Percentiles rank a stretch among this genome's conserved stretches.
These are phyloP conservation scores for Colletotrichum australisinense DNA, from an alignment of 2,329 filamentous ascomycete genomes.

Conservation along the genomic window DNA sequence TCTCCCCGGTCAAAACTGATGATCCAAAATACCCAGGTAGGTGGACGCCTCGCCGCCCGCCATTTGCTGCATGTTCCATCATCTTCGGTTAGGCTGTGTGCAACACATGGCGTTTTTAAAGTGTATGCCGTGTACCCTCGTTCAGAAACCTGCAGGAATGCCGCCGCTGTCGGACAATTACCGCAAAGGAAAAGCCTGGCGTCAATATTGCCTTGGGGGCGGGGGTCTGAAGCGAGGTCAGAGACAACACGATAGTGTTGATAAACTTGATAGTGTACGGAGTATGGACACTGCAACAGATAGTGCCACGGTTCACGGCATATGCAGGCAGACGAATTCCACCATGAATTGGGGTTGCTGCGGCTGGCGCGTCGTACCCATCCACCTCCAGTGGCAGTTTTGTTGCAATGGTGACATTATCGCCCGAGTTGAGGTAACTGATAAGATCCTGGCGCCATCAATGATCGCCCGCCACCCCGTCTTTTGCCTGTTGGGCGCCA, in stretches of 20 bases:
- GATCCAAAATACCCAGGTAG: not conserved
- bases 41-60: constrained; percentile 3
- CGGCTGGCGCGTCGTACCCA: constrained; percentile 26
- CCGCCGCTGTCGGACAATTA: not conserved
- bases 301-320: not conserved
- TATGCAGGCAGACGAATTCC: constrained; percentile 16
- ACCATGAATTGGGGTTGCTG: constrained; percentile 10
- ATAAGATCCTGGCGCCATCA: not conserved
- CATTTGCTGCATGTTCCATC: constrained; percentile 17
- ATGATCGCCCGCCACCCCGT: not conserved
- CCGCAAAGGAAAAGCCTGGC: constrained; percentile 25
- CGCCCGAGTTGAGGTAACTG: not conserved
- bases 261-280: not conserved
- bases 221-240: not conserved
- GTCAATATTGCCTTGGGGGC: constrained; percentile 13
- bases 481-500: not conserved
- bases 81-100: constrained; percentile 19
- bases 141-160: not conserved
- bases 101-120: constrained; percentile 14
- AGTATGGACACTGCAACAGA: not conserved
- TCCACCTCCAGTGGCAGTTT: not conserved
- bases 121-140: not conserved
- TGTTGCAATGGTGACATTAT: not conserved
- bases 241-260: not conserved
- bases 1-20: not conserved